phyloP scores from a whole-genome alignment of 129 eudicot genomes.

The Arctium lappa region DNA sequence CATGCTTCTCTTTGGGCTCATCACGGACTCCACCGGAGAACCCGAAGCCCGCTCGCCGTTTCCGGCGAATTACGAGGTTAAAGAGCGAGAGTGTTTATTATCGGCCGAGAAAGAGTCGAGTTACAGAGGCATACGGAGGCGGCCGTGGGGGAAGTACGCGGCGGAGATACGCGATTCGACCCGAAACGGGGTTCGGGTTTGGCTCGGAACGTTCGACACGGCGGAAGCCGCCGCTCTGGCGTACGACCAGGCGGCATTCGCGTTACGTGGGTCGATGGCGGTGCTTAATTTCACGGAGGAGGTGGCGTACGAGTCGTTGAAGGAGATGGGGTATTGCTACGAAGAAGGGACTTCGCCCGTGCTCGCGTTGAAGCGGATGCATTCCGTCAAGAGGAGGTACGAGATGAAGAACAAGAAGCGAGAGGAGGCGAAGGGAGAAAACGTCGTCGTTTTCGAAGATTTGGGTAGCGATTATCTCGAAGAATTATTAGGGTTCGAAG shows the following conservation, averaged over 20 bases:
- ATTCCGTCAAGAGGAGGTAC: conserved; percentile 21
- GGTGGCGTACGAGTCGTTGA: conserved; percentile 36
- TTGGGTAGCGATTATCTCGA: conserved; percentile 30
- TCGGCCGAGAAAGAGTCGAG: conserved; percentile 6
- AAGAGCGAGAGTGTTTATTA: neutral
- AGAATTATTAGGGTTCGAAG: conserved; percentile 24
- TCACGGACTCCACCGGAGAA: neutral
- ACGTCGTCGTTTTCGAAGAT: conserved; percentile 23
- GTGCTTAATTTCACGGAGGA: conserved; percentile 42
- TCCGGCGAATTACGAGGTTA: neutral
- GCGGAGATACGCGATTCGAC: conserved; percentile 41
- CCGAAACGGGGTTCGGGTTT: conserved; percentile 32
- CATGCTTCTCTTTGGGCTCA: conserved; percentile 30
- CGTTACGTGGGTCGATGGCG: conserved; percentile 33
- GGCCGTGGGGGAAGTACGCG: conserved; percentile 41
- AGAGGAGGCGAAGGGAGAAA: neutral
- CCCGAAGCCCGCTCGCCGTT: neutral
- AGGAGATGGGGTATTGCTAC: conserved; percentile 27
- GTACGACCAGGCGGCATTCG: conserved; percentile 38
- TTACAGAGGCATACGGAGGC: conserved; percentile 32
- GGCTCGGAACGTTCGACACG: conserved; percentile 38
- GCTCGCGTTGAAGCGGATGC: conserved; percentile 37
- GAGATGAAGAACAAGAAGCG: conserved; percentile 11
- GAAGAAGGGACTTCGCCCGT: conserved; percentile 45
- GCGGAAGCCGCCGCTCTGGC: conserved; percentile 38